Evolutionary conservation across 2,329 filamentous ascomycete genomes (phyloP).

Genomic region (Stemphylium vesicarium): DNA sequence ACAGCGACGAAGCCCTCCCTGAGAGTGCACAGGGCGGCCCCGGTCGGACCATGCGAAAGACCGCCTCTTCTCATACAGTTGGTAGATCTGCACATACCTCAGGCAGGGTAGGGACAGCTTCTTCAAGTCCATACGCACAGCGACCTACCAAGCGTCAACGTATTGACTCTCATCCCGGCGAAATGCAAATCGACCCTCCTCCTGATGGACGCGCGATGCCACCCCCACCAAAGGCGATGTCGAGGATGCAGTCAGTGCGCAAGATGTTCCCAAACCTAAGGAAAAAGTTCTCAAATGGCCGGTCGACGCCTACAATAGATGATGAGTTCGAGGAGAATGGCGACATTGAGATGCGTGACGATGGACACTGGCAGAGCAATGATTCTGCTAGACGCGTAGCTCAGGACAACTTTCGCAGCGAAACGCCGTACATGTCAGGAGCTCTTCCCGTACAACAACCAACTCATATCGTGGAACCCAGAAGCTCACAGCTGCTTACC

Average conservation of each 20-base stretch:
- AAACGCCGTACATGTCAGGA: constrained; percentile 33
- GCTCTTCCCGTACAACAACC: constrained; percentile 26
- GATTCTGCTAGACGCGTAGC: not conserved
- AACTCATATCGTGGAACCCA: not conserved
- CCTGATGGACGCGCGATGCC: constrained; percentile 48
- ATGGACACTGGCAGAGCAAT: constrained; percentile 14
- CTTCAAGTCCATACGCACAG: constrained; percentile 19
- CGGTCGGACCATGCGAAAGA: constrained; percentile 15
- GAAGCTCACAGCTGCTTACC: constrained; percentile 5
- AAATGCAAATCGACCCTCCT: constrained; percentile 21
- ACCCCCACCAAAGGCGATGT: constrained; percentile 41
- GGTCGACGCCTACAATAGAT: constrained; percentile 5
- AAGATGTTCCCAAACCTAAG: constrained; percentile 32
- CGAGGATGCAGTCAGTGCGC: constrained; percentile 35
- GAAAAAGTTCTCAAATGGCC: constrained; percentile 28
- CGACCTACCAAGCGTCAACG: constrained; percentile 43
- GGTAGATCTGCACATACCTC: constrained; percentile 29
- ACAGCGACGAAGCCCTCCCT: constrained; percentile 14
- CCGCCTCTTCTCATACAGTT: constrained; percentile 33
- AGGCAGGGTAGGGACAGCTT: constrained; percentile 7
- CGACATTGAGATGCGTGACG: constrained; percentile 23
- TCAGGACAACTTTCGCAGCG: constrained; percentile 5
- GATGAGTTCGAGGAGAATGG: not conserved
- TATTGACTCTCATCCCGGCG: constrained; percentile 32
- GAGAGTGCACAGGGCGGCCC: not conserved